Evolutionary conservation across 495 filamentous ascomycete species (phyloP).

Genomic region (Podospora tetraspora): DNA sequence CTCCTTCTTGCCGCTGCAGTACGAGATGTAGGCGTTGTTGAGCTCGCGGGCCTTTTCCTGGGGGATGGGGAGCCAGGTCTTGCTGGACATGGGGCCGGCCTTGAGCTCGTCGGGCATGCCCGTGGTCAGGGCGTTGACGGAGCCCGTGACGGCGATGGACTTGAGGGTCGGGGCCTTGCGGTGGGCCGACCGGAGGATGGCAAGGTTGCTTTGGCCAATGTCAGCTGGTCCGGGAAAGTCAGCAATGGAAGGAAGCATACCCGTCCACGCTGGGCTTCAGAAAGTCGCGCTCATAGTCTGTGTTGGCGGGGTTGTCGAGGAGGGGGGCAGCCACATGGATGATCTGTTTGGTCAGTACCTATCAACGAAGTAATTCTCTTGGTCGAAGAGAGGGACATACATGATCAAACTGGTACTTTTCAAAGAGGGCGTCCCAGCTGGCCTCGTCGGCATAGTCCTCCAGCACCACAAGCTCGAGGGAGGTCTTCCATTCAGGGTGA

Average conservation of each 20-base stretch:
- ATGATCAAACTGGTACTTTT: conserved; percentile 12
- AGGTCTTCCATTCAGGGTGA: conserved; percentile 23
- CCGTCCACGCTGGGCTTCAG: conserved; percentile 22
- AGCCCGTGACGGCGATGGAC: conserved; percentile 34
- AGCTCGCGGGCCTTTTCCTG: conserved; percentile 24
- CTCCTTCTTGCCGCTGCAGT: conserved; percentile 33
- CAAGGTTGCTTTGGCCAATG: conserved; percentile 12
- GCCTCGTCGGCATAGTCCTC: conserved; percentile 16
- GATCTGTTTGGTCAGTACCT: conserved; percentile 6
- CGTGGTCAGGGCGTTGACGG: conserved; percentile 31
- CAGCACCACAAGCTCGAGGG: conserved; percentile 17
- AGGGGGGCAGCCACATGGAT: conserved; percentile 20
- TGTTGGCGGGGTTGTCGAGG: conserved; percentile 18
- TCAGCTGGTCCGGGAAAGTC: neutral
- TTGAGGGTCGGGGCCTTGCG: conserved; percentile 28
- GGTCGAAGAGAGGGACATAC: conserved; percentile 9
- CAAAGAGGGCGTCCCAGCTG: conserved; percentile 18
- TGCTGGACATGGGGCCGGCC: conserved; percentile 24
- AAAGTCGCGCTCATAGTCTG: conserved; percentile 27
- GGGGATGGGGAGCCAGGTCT: conserved; percentile 30
- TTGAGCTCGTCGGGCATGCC: conserved; percentile 25
- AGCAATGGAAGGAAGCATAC: conserved; percentile 5
- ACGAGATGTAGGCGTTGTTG: conserved; percentile 26
- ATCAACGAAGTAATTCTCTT: too few species aligned
- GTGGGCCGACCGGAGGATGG: conserved; percentile 27